A percentile compares a stretch with the other conserved stretches of the same genome.
Conservation (phyloP, 202 grass and related monocot genomes). For the Miscanthus sacchariflorus region DNA sequence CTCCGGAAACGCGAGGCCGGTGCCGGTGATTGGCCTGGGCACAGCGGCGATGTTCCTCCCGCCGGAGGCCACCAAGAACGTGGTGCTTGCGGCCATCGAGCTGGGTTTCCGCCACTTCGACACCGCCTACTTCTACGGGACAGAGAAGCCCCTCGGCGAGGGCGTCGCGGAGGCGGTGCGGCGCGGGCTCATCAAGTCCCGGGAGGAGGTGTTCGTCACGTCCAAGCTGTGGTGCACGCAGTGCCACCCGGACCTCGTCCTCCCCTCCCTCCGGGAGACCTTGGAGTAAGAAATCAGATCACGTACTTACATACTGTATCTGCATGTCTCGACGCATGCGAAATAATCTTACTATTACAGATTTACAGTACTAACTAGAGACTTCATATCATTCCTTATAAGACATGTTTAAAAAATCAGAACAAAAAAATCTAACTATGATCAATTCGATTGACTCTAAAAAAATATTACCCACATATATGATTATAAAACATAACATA, state of each 20-base stretch:
- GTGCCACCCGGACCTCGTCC: conserved; percentile 52
- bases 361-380: too few species aligned
- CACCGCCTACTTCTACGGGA: conserved; percentile 42
- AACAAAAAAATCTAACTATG: too few species aligned
- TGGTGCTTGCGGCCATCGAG: conserved; percentile 57
- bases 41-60: conserved; percentile 30
- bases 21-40: conserved; percentile 66
- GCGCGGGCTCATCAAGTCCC: conserved; percentile 50
- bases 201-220: conserved; percentile 64
- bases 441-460: too few species aligned
- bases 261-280: conserved; percentile 53
- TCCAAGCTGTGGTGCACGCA: conserved; percentile 69
- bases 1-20: conserved; percentile 35
- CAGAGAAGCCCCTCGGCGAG: conserved; percentile 57
- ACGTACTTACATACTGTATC: too few species aligned
- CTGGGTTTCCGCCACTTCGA: conserved; percentile 73
- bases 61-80: conserved; percentile 30
- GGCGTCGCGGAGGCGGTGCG: conserved; percentile 50
- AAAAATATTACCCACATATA: too few species aligned
- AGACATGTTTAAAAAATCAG: too few species aligned
- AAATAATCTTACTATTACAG: too few species aligned
- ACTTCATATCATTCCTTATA: too few species aligned
- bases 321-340: too few species aligned
- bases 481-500: too few species aligned
- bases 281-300: conserved; percentile 45